phyloP scores from a whole-genome alignment of 2,329 filamentous ascomycete species.

The Epichloe typhina region DNA sequence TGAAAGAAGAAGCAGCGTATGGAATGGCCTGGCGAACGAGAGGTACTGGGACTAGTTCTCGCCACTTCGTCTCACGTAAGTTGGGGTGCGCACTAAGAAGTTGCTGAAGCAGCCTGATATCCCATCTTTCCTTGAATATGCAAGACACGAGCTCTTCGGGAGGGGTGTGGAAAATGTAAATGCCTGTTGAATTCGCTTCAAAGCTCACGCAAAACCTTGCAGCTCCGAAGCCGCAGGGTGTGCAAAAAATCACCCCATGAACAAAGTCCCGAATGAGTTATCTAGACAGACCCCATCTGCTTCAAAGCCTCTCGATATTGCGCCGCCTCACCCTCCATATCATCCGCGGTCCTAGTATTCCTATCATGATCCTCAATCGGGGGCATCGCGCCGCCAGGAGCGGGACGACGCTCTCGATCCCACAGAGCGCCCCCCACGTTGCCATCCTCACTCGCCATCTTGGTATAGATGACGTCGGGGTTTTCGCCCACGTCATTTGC shows the following conservation, averaged over 20 bases:
- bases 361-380: constrained; percentile 59
- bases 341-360: constrained; percentile 51
- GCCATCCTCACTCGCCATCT: constrained; percentile 73
- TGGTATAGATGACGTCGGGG: constrained; percentile 64
- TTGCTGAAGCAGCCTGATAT: too few species aligned
- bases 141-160: neutral
- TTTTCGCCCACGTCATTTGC: constrained; percentile 32
- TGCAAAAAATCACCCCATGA: neutral
- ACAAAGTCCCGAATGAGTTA: neutral
- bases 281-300: constrained; percentile 22
- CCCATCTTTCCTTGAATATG: neutral
- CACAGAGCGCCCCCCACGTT: constrained; percentile 65
- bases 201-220: too few species aligned
- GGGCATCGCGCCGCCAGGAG: constrained; percentile 48
- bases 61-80: too few species aligned
- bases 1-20: too few species aligned
- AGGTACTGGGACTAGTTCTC: too few species aligned
- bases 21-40: too few species aligned
- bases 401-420: constrained; percentile 34
- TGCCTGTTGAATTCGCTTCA: too few species aligned
- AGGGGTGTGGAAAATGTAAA: neutral
- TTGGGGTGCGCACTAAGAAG: neutral
- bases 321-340: constrained; percentile 70
- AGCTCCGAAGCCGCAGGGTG: too few species aligned
- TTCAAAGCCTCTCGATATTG: constrained; percentile 42